Percentiles rank a stretch among this genome's conserved stretches.
phyloP scores from a whole-genome alignment of 2,329 filamentous ascomycete genomes.

The Epichloe aotearoae region DNA sequence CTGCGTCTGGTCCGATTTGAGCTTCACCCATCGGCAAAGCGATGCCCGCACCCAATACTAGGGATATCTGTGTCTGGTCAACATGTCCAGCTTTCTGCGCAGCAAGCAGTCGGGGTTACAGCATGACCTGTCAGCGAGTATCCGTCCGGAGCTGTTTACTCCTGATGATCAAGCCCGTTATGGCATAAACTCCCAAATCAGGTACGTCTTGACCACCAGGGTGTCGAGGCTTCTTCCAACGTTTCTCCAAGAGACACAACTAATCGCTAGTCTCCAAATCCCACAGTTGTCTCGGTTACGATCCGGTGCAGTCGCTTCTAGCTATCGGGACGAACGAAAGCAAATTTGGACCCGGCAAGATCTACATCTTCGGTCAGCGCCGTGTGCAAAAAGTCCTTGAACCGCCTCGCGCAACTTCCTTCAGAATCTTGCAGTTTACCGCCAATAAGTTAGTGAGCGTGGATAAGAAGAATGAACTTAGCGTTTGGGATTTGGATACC shows the following conservation, averaged over 20 bases:
- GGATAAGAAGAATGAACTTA: slow-evolving; percentile 75
- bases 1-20: not conserved
- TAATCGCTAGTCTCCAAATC: not conserved
- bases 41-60: not conserved
- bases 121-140: slow-evolving; percentile 74
- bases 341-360: slow-evolving; percentile 71
- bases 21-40: not conserved
- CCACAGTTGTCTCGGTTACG: slow-evolving; percentile 67
- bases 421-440: slow-evolving; percentile 70
- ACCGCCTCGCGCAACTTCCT: slow-evolving; percentile 58
- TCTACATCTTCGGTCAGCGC: slow-evolving; percentile 77
- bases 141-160: slow-evolving; percentile 64
- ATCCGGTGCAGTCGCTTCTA: slow-evolving; percentile 84
- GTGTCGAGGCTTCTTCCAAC: not conserved
- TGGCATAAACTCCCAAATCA: slow-evolving; percentile 66
- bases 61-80: slow-evolving; percentile 2
- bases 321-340: slow-evolving; percentile 84
- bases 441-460: slow-evolving; percentile 74
- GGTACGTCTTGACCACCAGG: slow-evolving; percentile 23
- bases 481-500: slow-evolving; percentile 66
- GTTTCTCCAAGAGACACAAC: not conserved
- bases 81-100: slow-evolving; percentile 77
- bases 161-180: slow-evolving; percentile 75
- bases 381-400: slow-evolving; percentile 65
- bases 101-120: slow-evolving; percentile 90